Conservation (phyloP, 192 early-diverging fungal species). For the Coemansia pectinata region DNA sequence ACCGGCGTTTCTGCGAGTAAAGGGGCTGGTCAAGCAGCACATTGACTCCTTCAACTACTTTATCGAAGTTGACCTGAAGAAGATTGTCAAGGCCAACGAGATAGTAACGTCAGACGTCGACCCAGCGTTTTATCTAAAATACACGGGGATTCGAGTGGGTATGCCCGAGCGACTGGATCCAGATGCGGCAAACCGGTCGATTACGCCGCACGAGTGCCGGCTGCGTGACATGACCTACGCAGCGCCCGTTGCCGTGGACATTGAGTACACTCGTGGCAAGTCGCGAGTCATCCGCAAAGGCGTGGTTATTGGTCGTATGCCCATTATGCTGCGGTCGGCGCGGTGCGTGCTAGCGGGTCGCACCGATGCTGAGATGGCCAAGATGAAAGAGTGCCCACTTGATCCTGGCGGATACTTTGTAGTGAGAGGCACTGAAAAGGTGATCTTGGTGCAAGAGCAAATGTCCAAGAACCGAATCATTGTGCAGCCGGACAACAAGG, state of each 20-base stretch:
- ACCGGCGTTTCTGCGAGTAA: slow-evolving; percentile 95
- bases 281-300: slow-evolving; percentile 24
- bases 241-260: slow-evolving; percentile 87
- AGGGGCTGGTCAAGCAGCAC: slow-evolving; percentile 98
- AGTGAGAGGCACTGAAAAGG: slow-evolving; percentile 98
- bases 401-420: slow-evolving; percentile 97
- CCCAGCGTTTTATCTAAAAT: slow-evolving; percentile 89
- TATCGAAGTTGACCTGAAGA: slow-evolving; percentile 90
- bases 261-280: slow-evolving; percentile 76
- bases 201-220: slow-evolving; percentile 95
- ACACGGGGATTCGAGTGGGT: slow-evolving; percentile 84
- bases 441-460: slow-evolving; percentile 98
- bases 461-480: slow-evolving; percentile 97
- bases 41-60: slow-evolving; percentile 99
- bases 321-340: slow-evolving; percentile 93
- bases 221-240: slow-evolving; percentile 95
- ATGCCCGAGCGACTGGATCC: slow-evolving; percentile 79
- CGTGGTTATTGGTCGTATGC: slow-evolving; percentile 85
- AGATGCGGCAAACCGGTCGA: slow-evolving; percentile 65
- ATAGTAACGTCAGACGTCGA: slow-evolving; percentile 91
- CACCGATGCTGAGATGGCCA: slow-evolving; percentile 69
- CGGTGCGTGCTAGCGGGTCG: slow-evolving; percentile 82
- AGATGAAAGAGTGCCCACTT: slow-evolving; percentile 87
- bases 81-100: slow-evolving; percentile 92
- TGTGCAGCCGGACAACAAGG: slow-evolving; percentile 85